Evolutionary conservation across 1,284 basidiomycete genomes (phyloP).

Genomic region (Phaffia rhodozyma): DNA sequence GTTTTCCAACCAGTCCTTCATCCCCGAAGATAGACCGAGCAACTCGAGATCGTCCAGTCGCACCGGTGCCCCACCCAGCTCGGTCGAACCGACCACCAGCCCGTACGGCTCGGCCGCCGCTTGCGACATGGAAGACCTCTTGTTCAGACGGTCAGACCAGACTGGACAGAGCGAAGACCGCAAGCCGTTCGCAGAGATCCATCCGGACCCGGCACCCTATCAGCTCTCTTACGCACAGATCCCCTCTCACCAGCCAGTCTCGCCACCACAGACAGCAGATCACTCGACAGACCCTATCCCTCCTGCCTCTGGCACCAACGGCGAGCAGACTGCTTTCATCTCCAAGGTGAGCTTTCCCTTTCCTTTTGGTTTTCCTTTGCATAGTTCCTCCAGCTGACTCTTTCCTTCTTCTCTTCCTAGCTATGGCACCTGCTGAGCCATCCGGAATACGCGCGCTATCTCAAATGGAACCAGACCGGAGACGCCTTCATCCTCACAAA

Average conservation of each 20-base stretch:
- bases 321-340: conserved; percentile 16
- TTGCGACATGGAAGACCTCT: too few relatives aligned
- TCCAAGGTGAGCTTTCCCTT: conserved; percentile 4
- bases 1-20: not conserved
- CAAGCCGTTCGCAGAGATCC: too few relatives aligned
- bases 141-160: too few relatives aligned
- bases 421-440: not conserved
- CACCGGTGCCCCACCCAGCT: too few relatives aligned
- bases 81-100: not conserved
- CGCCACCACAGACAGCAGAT: not conserved
- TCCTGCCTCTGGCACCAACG: not conserved
- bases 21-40: not conserved
- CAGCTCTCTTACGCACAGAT: not conserved
- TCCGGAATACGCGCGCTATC: conserved; percentile 13
- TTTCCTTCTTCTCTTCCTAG: not conserved
- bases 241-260: not conserved
- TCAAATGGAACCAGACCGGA: conserved; percentile 20
- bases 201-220: not conserved
- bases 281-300: too few relatives aligned
- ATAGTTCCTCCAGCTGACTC: not conserved
- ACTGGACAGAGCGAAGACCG: too few relatives aligned
- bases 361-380: not conserved
- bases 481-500: conserved; percentile 22
- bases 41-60: too few relatives aligned
- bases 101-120: not conserved